Percentiles rank a stretch among this genome's conserved stretches.
Conservation (phyloP, 2,329 filamentous ascomycete species). For the Raffaelea deltoideospora region DNA sequence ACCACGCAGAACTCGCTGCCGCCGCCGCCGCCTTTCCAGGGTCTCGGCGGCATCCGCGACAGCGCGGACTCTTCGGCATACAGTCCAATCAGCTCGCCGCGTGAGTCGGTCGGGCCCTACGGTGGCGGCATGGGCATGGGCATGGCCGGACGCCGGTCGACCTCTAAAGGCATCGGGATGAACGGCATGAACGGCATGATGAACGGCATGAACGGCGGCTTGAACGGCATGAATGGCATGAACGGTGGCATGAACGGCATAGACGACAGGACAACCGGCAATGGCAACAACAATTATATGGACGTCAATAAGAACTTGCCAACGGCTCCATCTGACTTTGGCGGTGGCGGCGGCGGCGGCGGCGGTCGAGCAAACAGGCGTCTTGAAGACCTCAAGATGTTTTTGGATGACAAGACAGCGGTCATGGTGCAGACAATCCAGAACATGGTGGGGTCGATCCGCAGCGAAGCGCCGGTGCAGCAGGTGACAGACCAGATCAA, state of each 20-base stretch:
- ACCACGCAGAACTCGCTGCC: slow-evolving; percentile 26
- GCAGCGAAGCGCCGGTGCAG: slow-evolving; percentile 45
- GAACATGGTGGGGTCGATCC: slow-evolving; percentile 59
- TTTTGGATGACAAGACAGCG: slow-evolving; percentile 71
- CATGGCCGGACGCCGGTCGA: slow-evolving; percentile 14
- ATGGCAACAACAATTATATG: no score
- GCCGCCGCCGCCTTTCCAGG: slow-evolving; percentile 41
- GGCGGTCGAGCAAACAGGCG: slow-evolving; percentile 22
- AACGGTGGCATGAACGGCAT: slow-evolving; percentile 7
- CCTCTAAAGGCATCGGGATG: slow-evolving; percentile 6
- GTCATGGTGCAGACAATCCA: slow-evolving; percentile 68
- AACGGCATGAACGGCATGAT: slow-evolving; percentile 12
- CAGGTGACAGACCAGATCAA: slow-evolving; percentile 56
- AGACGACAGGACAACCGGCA: slow-evolving; percentile 20
- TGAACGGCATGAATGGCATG: slow-evolving; percentile 22
- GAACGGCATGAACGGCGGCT: slow-evolving; percentile 22
- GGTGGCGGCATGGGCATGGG: no score
- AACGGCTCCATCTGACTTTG: background rate
- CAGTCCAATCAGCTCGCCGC: slow-evolving; percentile 56
- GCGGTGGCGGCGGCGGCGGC: background rate
- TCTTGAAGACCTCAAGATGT: slow-evolving; percentile 40
- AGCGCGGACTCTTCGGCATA: slow-evolving; percentile 61
- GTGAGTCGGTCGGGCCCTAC: slow-evolving; percentile 36
- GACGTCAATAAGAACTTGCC: slow-evolving; percentile 15
- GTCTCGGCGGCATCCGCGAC: slow-evolving; percentile 36